Base-by-base conservation (phyloP, 495 filamentous ascomycete species). In the Penicillium herquei region DNA sequence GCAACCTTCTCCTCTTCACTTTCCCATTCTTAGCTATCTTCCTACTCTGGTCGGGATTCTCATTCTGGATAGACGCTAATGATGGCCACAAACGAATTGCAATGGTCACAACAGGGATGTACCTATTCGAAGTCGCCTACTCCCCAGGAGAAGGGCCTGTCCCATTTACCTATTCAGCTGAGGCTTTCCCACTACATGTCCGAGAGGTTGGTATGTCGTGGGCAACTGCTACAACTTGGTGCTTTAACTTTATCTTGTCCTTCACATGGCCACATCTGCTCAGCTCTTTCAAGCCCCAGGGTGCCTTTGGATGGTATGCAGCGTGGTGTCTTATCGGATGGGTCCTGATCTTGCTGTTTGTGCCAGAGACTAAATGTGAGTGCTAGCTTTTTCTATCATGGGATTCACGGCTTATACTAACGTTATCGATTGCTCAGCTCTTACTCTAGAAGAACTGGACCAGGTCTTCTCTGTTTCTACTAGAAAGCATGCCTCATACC, bases 201-300 rank as follows among this genome's bases (percentile, higher is more conserved):
- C 81, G 81, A 40, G 86, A 90, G 56, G 73, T 88, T 30, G 87
- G 86, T 10, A 90, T 90, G 87, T 78, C 81, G 0, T 85, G 81
- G 72, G 78, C 76, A 12, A 81, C 77, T 8, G 76, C 72, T 7
- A 82, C 75, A n/a, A 71, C 67, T 1, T 80, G 77, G 77, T 74
- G 71, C 47, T 79, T 79, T 52, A 79, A 78, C 41, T 80, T 81
- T 53, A 72, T 85, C 43, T 69, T 87, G 0, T 79, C 77, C 13
- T 72, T 87, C 16, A 85, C 84, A 0, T 85, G 81, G 71, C 83
- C 82, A 0, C 62, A 64, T 17, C 67, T 87, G 13, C 57, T 74
- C 30, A 58, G 59, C 1, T 70, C 76, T 6, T 79, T 87, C 53
- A 77, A 73, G 13, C 72, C 81, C 2, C 76, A 79, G 37, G 84